These are phyloP conservation scores for Candida schatavii DNA, from an alignment of 805 yeast species.

Conservation along the genomic window DNA sequence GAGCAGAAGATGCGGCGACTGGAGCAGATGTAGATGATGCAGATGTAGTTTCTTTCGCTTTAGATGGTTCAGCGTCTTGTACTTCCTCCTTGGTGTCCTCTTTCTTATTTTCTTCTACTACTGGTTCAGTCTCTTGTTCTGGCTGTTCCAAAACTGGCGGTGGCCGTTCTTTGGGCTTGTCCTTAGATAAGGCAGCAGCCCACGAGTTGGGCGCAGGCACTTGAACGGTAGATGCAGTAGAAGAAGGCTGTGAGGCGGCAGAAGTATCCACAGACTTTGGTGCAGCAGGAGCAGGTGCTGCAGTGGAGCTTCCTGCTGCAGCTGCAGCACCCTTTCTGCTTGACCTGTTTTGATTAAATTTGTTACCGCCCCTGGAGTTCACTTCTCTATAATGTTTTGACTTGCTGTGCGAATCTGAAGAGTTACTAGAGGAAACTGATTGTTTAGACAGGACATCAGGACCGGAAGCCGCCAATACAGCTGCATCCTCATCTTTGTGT, in stretches of 20 bases:
- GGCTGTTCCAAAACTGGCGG: slow-evolving; percentile 8
- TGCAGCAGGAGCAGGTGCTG: slow-evolving; percentile 16
- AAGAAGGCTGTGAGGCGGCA: slow-evolving; percentile 23
- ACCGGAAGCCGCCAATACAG: slow-evolving; percentile 1
- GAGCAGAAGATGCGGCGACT: slow-evolving; percentile 17
- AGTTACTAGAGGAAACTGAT: slow-evolving; percentile 7
- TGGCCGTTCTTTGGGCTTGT: slow-evolving; percentile 22
- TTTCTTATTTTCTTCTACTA: slow-evolving; percentile 8
- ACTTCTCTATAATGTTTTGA: slow-evolving; percentile 7
- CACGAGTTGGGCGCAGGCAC: slow-evolving; percentile 31
- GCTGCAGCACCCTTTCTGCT: slow-evolving; percentile 10
- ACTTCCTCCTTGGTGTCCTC: slow-evolving; percentile 8
- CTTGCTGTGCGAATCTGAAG: slow-evolving; percentile 7
- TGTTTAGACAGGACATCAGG: background rate
- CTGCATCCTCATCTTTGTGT: slow-evolving; percentile 15
- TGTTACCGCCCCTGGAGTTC: slow-evolving; percentile 9
- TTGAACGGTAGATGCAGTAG: slow-evolving; percentile 15
- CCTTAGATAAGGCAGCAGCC: slow-evolving; percentile 43
- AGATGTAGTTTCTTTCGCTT: slow-evolving; percentile 13
- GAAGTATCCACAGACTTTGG: slow-evolving; percentile 7
- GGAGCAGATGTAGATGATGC: slow-evolving; percentile 7
- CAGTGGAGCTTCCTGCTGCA: slow-evolving; percentile 15
- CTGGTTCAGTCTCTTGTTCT: slow-evolving; percentile 9
- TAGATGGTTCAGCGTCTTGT: slow-evolving; percentile 6
- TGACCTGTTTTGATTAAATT: background rate